These are phyloP conservation scores for Boletus smithii DNA, from an alignment of 1,284 basidiomycete species.

Conservation along the genomic window DNA sequence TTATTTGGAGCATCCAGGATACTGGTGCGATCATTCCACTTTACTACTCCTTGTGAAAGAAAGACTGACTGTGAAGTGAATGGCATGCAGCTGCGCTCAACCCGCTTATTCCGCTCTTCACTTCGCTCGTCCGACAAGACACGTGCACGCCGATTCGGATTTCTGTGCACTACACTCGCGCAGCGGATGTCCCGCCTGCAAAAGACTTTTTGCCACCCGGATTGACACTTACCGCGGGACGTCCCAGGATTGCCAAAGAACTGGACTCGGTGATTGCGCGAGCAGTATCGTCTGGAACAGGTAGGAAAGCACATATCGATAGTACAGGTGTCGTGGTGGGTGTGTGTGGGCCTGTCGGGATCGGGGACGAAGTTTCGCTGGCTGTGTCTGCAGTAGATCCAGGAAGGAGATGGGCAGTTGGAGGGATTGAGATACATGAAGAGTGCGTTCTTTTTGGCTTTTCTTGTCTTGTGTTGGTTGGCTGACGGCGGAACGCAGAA, in stretches of 20 bases:
- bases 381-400: slow-evolving; percentile 53
- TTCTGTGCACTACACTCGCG: slow-evolving; percentile 66
- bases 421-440: slow-evolving; percentile 71
- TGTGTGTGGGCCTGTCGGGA: slow-evolving; percentile 62
- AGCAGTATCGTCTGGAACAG: slow-evolving; percentile 44
- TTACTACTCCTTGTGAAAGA: neutral
- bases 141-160: slow-evolving; percentile 51
- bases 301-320: slow-evolving; percentile 41
- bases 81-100: slow-evolving; percentile 42
- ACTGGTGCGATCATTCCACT: slow-evolving; percentile 43
- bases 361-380: slow-evolving; percentile 56
- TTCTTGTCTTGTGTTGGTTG: neutral
- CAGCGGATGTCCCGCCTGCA: slow-evolving; percentile 39
- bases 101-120: slow-evolving; percentile 56
- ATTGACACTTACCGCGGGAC: slow-evolving; percentile 51
- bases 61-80: slow-evolving; percentile 1
- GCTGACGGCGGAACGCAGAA: slow-evolving; percentile 16
- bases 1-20: slow-evolving; percentile 69
- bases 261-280: slow-evolving; percentile 52
- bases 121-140: slow-evolving; percentile 50
- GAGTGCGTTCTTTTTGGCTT: slow-evolving; percentile 44
- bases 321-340: slow-evolving; percentile 62
- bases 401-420: slow-evolving; percentile 54
- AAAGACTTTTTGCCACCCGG: slow-evolving; percentile 43
- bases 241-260: slow-evolving; percentile 47